Conservation (phyloP, 768 basidiomycete genomes). For the Suillus americanus region DNA sequence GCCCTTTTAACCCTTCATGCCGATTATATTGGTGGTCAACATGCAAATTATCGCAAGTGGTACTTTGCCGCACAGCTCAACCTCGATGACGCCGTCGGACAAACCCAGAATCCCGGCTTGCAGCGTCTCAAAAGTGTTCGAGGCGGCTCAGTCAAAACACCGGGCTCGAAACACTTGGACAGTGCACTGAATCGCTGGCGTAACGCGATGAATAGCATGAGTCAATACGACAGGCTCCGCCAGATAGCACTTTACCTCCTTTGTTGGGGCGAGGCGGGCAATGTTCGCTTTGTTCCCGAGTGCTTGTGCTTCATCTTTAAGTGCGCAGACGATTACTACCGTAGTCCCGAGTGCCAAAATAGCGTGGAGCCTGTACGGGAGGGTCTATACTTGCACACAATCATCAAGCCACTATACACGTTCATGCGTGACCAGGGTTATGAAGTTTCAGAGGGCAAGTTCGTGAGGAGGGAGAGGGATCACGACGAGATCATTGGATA, state of each 20-base stretch:
- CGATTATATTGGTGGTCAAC: conserved; percentile 97
- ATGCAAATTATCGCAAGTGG: conserved; percentile 99
- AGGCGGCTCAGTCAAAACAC: conserved; percentile 46
- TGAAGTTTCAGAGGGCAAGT: conserved; percentile 93
- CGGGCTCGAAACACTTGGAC: conserved; percentile 81
- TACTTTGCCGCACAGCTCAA: conserved; percentile 99
- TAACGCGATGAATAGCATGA: conserved; percentile 99
- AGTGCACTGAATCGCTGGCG: conserved; percentile 94
- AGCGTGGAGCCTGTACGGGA: conserved; percentile 90
- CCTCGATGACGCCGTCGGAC: conserved; percentile 97
- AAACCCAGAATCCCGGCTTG: conserved; percentile 90
- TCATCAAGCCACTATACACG: conserved; percentile 93
- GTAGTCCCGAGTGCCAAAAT: conserved; percentile 97
- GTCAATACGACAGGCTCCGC: conserved; percentile 94
- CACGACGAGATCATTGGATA: conserved; percentile 98
- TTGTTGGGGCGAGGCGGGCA: conserved; percentile 98
- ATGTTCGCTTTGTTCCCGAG: conserved; percentile 96
- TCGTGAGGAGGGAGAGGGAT: conserved; percentile 90
- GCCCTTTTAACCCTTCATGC: conserved; percentile 96
- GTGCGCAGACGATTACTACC: conserved; percentile 99
- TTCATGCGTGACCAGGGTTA: conserved; percentile 98
- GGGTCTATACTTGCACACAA: conserved; percentile 86
- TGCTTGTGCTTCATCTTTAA: conserved; percentile 99
- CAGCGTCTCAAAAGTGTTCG: conserved; percentile 86
- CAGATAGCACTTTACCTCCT: conserved; percentile 95